phyloP scores from a whole-genome alignment of 441 rosid genomes.

The Jatropha podagrica region DNA sequence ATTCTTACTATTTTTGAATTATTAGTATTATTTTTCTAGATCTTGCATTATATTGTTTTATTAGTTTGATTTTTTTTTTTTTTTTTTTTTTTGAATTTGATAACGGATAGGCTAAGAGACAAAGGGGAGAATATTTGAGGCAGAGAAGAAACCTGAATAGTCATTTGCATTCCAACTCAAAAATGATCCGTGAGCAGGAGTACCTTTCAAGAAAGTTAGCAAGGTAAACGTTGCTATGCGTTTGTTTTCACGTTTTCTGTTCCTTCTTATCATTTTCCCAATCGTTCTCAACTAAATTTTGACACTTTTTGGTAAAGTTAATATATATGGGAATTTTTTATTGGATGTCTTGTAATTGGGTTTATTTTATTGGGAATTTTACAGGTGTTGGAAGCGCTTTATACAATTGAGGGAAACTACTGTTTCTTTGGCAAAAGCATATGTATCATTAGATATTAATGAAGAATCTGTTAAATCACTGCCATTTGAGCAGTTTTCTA shows the following conservation, averaged over 20 bases:
- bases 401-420: constrained; percentile 56
- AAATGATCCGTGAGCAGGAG: constrained; percentile 53
- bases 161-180: constrained; percentile 38
- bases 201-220: constrained; percentile 60
- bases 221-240: constrained; percentile 17
- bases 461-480: constrained; percentile 44
- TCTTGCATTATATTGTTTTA: background rate
- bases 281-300: background rate
- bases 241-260: background rate
- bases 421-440: constrained; percentile 62
- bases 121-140: constrained; percentile 71
- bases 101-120: constrained; percentile 58
- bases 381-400: constrained; percentile 75
- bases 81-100: constrained; percentile 9
- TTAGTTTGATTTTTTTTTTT: background rate
- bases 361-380: background rate
- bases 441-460: constrained; percentile 50
- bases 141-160: constrained; percentile 54
- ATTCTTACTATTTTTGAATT: background rate
- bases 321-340: background rate
- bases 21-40: background rate
- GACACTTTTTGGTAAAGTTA: background rate
- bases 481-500: constrained; percentile 80
- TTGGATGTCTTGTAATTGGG: background rate
- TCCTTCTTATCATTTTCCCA: background rate